Evolutionary conservation across 2,329 filamentous ascomycete genomes (phyloP), one percentile per base, ranked within the genome.

Genomic region (Trichoderma sp.): DNA sequence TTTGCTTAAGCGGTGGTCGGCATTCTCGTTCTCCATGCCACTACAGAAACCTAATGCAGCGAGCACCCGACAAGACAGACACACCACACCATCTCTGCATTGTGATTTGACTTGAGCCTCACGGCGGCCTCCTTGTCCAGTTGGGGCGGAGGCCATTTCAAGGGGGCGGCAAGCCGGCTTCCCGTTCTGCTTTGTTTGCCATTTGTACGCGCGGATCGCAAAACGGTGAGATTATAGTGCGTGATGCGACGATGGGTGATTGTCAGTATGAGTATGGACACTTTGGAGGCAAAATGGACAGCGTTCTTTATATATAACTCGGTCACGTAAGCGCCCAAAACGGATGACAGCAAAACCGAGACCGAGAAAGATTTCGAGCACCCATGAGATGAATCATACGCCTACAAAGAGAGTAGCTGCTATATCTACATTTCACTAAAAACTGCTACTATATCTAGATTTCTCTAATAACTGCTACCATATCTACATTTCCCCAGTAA

Each of bases 191-290:
- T 12, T n/a, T 43, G 39, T 43, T 43, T 43, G 15, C 39, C 39
- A 1, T 26, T 8, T 18, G 24, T 18, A 18, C 26, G 28, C 18
- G 36, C 6, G 11, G 24, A 64, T 67, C 64, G 26, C 53, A 58
- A 58, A 67, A 30, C 64, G 51, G 64, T 57, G 51, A 67, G 64
- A 67, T 70, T 70, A 62, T 62, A 70, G 57, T 70, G 32, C 24
- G 57, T 18, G 57, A 53, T 62, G 57, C 11, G 39, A n/a, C 6
- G n/a, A 43, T 21, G 62, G 62, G 62, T 28, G 30, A 24, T 47
- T 15, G 58, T 28, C 30, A 60, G 43, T 47, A 47, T n/a, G 18
- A 21, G n/a, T n/a, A n/a, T 36, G 34, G 34, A 47, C 43, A 21
- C 43, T 21, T 47, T 43, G 18, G 28, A 28, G 57, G 57, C 28